A percentile compares a stretch with the other conserved stretches of the same genome.
These are phyloP conservation scores for Leccinellum luteum DNA, from an alignment of 768 basidiomycete species.

Conservation along the genomic window DNA sequence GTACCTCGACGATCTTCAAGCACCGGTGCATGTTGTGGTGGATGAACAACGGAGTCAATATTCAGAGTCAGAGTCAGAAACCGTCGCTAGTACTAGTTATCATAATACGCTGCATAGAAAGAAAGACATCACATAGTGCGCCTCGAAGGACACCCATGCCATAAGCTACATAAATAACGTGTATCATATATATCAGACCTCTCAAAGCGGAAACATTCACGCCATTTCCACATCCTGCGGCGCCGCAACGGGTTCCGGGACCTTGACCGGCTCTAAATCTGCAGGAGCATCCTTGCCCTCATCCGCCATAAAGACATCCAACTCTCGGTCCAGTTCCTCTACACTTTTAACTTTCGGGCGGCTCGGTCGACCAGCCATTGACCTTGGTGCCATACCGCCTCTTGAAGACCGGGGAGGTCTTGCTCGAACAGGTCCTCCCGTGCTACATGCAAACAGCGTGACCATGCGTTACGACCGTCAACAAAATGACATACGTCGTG, in stretches of 20 bases:
- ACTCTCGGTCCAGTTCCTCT: conserved; percentile 82
- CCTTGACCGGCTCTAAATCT: conserved; percentile 15
- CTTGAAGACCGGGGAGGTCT: conserved; percentile 27
- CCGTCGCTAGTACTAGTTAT: no score
- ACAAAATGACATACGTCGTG: conserved; percentile 7
- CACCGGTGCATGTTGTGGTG: conserved; percentile 22
- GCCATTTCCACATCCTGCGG: conserved; percentile 57
- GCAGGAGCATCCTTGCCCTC: conserved; percentile 28
- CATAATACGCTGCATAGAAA: background rate
- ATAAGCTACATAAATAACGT: conserved; percentile 20
- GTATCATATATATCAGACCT: conserved; percentile 3
- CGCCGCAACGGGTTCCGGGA: conserved; percentile 6
- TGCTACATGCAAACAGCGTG: conserved; percentile 8
- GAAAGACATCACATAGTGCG: background rate
- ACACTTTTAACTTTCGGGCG: conserved; percentile 66
- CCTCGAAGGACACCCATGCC: conserved; percentile 1
- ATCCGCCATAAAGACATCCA: conserved; percentile 84
- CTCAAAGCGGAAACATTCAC: conserved; percentile 12
- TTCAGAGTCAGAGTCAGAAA: background rate
- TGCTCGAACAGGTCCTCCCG: conserved; percentile 50
- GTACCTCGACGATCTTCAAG: conserved; percentile 27
- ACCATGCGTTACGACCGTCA: background rate
- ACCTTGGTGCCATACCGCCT: conserved; percentile 9
- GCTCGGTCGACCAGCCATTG: conserved; percentile 30
- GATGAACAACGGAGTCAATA: background rate